These are phyloP conservation scores for Dichotomopilus funicola DNA, from an alignment of 2,329 filamentous ascomycete genomes.

Conservation along the genomic window DNA sequence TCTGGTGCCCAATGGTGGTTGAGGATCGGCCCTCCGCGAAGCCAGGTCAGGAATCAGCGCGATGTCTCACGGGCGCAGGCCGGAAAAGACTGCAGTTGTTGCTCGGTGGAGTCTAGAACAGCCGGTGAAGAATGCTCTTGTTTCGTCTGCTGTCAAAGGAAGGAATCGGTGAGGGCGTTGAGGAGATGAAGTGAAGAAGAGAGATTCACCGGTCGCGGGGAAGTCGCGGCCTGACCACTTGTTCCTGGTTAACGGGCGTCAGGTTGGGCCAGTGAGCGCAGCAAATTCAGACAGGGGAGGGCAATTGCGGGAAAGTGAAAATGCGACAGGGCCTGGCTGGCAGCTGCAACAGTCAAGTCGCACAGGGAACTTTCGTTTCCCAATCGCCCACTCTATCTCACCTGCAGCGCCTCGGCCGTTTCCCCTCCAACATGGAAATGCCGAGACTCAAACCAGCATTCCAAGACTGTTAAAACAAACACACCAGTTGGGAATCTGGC, in stretches of 20 bases:
- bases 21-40: neutral
- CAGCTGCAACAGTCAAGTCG: constrained; percentile 1
- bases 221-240: constrained; percentile 19
- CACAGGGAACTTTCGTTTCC: neutral
- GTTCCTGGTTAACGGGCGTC: constrained; percentile 14
- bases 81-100: constrained; percentile 14
- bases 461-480: too few relatives aligned
- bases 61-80: constrained; percentile 21
- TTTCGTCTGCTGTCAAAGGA: constrained; percentile 19
- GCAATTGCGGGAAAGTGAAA: constrained; percentile 9
- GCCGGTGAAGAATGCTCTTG: constrained; percentile 20
- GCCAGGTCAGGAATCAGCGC: constrained; percentile 11
- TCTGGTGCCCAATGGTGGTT: constrained; percentile 8
- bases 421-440: too few relatives aligned
- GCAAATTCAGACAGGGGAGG: constrained; percentile 9
- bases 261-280: constrained; percentile 8
- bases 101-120: constrained; percentile 19
- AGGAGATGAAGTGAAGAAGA: constrained; percentile 23
- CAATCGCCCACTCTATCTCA: neutral
- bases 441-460: too few relatives aligned
- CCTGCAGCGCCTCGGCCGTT: neutral
- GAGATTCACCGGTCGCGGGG: constrained; percentile 25
- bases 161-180: constrained; percentile 23
- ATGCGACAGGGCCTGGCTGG: constrained; percentile 10
- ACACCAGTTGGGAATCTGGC: too few relatives aligned